Conservation (phyloP, 495 filamentous ascomycete genomes). For the Penicillium steckii region DNA sequence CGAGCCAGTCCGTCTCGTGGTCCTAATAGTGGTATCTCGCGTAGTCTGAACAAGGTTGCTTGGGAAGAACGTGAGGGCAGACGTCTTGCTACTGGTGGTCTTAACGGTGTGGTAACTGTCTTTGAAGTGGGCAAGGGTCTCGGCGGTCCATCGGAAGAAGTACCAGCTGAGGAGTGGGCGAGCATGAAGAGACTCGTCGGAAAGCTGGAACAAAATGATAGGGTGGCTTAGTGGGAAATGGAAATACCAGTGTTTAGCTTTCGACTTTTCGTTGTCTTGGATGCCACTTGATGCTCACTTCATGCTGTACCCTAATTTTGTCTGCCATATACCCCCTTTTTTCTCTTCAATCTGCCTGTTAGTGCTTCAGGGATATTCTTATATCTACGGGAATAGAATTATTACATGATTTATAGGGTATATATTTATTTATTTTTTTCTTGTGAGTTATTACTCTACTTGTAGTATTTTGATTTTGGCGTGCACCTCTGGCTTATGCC, state of each 20-base stretch:
- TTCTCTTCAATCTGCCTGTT: constrained; percentile 22
- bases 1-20: constrained; percentile 66
- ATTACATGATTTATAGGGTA: constrained; percentile 29
- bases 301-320: background rate
- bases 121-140: constrained; percentile 91
- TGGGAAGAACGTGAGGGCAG: constrained; percentile 92
- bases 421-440: constrained; percentile 39
- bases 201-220: constrained; percentile 57
- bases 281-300: constrained; percentile 6
- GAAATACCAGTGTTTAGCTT: constrained; percentile 7
- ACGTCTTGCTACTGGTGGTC: constrained; percentile 80
- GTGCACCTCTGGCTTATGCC: too few relatives aligned
- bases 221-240: constrained; percentile 22
- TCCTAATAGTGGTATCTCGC: constrained; percentile 55
- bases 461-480: constrained; percentile 28
- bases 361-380: constrained; percentile 18
- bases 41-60: constrained; percentile 85
- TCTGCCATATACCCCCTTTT: constrained; percentile 29
- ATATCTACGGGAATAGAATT: constrained; percentile 5
- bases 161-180: constrained; percentile 85
- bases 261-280: constrained; percentile 13
- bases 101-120: constrained; percentile 85
- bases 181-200: constrained; percentile 82
- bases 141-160: constrained; percentile 68
- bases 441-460: constrained; percentile 39